Evolutionary conservation across 306 rosid species (phyloP).

Genomic region (Lotus japonicus): DNA sequence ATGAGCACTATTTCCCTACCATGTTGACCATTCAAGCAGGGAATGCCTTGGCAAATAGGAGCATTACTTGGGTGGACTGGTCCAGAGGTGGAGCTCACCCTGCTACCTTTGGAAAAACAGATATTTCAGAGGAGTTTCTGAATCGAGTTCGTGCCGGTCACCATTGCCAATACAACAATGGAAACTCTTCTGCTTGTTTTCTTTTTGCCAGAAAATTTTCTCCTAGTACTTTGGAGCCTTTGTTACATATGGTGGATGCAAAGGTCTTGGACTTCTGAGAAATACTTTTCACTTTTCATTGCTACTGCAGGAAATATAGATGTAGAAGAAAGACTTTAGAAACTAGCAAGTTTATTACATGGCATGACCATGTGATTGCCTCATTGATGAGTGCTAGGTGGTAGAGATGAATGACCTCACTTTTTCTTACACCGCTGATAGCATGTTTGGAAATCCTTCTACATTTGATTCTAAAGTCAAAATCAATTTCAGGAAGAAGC

Average conservation of each 20-base stretch:
- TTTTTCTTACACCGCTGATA: background rate
- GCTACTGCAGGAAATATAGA: background rate
- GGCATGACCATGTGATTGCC: constrained; percentile 5
- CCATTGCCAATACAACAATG: constrained; percentile 49
- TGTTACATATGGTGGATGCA: constrained; percentile 43
- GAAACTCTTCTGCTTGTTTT: constrained; percentile 47
- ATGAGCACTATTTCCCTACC: constrained; percentile 95
- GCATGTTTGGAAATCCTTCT: no score
- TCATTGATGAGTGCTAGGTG: constrained; percentile 7
- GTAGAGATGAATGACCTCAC: background rate
- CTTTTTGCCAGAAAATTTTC: constrained; percentile 91
- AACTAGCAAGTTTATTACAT: background rate
- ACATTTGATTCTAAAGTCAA: no score
- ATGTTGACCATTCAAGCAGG: constrained; percentile 70
- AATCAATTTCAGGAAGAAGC: no score
- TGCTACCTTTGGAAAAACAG: constrained; percentile 66
- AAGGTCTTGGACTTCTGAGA: constrained; percentile 57
- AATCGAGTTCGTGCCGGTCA: constrained; percentile 28
- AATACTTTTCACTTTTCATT: background rate
- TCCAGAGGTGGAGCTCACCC: constrained; percentile 98
- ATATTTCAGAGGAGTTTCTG: constrained; percentile 52
- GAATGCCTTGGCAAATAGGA: constrained; percentile 58
- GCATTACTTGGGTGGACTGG: constrained; percentile 98
- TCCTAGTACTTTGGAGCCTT: constrained; percentile 82
- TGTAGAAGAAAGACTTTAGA: constrained; percentile 11